A percentile compares a stretch with the other conserved stretches of the same genome.
These are phyloP conservation scores for Eimeria acervulina DNA, from an alignment of 169 alveolate genomes.

Conservation along the genomic window DNA sequence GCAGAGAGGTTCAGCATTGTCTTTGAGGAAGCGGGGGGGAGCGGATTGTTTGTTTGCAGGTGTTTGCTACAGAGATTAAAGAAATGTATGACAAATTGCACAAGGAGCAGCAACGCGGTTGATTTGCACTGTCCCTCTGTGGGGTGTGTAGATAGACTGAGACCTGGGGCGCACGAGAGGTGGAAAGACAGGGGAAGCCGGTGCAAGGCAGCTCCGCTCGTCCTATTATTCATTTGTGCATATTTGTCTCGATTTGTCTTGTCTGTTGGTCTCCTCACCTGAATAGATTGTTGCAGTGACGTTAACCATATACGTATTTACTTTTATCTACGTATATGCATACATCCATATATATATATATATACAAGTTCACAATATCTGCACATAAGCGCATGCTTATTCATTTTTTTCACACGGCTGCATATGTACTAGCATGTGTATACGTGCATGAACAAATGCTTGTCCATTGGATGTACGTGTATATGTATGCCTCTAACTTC, in stretches of 20 bases:
- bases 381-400: neutral
- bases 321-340: neutral
- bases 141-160: neutral
- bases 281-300: neutral
- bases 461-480: neutral
- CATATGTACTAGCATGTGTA: neutral
- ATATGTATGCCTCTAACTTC: neutral
- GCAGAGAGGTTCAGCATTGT: neutral
- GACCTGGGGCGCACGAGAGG: neutral
- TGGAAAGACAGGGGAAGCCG: neutral
- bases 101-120: slow-evolving; percentile 46
- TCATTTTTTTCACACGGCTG: neutral
- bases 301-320: neutral
- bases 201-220: neutral
- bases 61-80: slow-evolving; percentile 18
- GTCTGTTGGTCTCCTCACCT: neutral
- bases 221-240: neutral
- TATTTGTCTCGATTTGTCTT: neutral
- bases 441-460: neutral
- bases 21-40: neutral
- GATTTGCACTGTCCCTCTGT: neutral
- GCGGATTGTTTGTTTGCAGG: neutral
- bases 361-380: neutral
- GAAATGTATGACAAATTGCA: slow-evolving; percentile 50
- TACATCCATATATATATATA: neutral